Evolutionary conservation across 805 yeast genomes (phyloP).

Genomic region (Saturnispora serradocipensis): DNA sequence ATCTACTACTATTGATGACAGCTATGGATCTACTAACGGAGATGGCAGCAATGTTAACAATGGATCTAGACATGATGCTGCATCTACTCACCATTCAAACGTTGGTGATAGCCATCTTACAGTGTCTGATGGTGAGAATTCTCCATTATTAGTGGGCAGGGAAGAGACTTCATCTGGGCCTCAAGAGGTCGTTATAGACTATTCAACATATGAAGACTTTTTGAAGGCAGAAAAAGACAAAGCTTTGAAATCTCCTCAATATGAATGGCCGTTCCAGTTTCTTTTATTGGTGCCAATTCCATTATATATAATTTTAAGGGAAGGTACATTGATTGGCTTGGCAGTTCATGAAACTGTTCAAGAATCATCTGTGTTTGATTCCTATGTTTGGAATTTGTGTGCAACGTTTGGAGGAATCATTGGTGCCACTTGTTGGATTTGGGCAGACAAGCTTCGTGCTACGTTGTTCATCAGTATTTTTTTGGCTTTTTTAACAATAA

Average conservation of each 20-base stretch:
- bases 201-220: constrained; percentile 21
- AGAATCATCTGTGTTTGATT: constrained; percentile 45
- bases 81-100: neutral
- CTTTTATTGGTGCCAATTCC: constrained; percentile 58
- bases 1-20: neutral
- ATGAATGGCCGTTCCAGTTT: constrained; percentile 79
- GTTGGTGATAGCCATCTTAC: neutral
- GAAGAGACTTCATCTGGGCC: neutral
- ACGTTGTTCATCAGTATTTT: neutral
- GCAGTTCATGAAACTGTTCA: constrained; percentile 65
- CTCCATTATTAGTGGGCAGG: constrained; percentile 12
- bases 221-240: constrained; percentile 21
- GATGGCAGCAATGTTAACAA: constrained; percentile 11
- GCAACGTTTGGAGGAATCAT: constrained; percentile 27
- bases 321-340: constrained; percentile 48
- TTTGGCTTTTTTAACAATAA: neutral
- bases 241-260: constrained; percentile 41
- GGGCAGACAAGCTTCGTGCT: constrained; percentile 5
- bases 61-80: neutral
- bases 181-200: constrained; percentile 17
- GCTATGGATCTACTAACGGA: neutral
- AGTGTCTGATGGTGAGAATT: neutral
- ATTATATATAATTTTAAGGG: constrained; percentile 42
- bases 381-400: constrained; percentile 29
- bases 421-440: constrained; percentile 6